Evolutionary conservation across 108 stramenopile genomes (phyloP).

Genomic region (Cylindrotheca closterium): DNA sequence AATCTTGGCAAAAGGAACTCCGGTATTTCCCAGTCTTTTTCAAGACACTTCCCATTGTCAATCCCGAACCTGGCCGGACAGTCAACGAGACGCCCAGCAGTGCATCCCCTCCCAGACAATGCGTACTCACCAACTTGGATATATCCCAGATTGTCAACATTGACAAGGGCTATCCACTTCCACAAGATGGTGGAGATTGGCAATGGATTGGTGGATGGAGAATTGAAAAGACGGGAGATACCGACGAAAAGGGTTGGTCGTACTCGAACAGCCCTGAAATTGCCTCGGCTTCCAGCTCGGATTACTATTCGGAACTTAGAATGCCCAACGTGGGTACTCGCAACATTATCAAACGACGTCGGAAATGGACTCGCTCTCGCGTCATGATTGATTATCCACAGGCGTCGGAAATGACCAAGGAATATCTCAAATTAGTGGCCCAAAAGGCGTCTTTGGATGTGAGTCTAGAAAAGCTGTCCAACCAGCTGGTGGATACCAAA

Average conservation of each 20-base stretch:
- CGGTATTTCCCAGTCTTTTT: constrained; percentile 39
- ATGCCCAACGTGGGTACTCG: constrained; percentile 18
- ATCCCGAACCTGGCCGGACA: constrained; percentile 23
- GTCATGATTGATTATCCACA: constrained; percentile 53
- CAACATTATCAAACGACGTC: constrained; percentile 34
- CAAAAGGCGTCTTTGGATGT: constrained; percentile 44
- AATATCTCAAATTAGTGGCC: constrained; percentile 44
- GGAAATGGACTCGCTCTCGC: constrained; percentile 54
- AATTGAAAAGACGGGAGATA: constrained; percentile 34
- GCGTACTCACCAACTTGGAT: constrained; percentile 46
- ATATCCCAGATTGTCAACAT: constrained; percentile 39
- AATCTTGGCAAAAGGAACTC: constrained; percentile 38
- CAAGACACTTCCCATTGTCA: constrained; percentile 42
- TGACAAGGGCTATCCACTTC: constrained; percentile 54
- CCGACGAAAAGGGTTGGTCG: constrained; percentile 53
- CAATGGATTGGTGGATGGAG: constrained; percentile 55
- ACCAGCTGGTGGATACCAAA: constrained; percentile 59
- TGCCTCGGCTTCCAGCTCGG: constrained; percentile 13
- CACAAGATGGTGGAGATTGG: constrained; percentile 56
- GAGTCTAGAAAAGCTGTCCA: constrained; percentile 35
- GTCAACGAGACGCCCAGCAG: constrained; percentile 23
- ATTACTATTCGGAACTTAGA: constrained; percentile 22
- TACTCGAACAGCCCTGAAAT: constrained; percentile 37
- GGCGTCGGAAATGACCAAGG: constrained; percentile 32
- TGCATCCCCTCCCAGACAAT: constrained; percentile 31